Percentiles rank a stretch among this genome's conserved stretches.
Evolutionary conservation across 2,329 filamentous ascomycete genomes (phyloP).

Genomic region (Zymoseptoria brevis): DNA sequence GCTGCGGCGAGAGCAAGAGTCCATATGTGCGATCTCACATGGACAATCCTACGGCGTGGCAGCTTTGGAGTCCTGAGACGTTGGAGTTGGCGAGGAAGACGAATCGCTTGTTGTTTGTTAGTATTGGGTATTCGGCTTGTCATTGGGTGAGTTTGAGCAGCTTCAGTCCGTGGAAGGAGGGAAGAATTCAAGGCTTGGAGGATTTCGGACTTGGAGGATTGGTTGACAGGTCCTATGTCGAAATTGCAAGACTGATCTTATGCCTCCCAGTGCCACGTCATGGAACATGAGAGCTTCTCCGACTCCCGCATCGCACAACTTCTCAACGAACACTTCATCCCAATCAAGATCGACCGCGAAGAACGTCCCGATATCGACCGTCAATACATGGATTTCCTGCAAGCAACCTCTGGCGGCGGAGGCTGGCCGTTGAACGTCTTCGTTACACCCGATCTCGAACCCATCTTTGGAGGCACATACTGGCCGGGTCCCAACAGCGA

Average conservation of each 20-base stretch:
- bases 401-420: conserved; percentile 80
- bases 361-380: conserved; percentile 89
- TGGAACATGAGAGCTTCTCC: conserved; percentile 85
- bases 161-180: background rate
- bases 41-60: conserved; percentile 83
- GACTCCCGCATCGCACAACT: conserved; percentile 71
- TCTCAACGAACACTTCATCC: conserved; percentile 81
- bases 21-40: conserved; percentile 67
- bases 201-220: too few relatives aligned
- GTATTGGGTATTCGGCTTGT: conserved; percentile 90
- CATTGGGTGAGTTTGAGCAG: conserved; percentile 52
- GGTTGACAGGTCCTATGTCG: too few relatives aligned
- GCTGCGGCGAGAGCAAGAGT: conserved; percentile 53
- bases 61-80: conserved; percentile 72
- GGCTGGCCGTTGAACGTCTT: conserved; percentile 98
- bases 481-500: conserved; percentile 73
- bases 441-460: conserved; percentile 82
- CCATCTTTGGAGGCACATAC: conserved; percentile 93
- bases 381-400: conserved; percentile 97
- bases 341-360: conserved; percentile 87
- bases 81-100: conserved; percentile 68
- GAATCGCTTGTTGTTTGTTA: conserved; percentile 85
- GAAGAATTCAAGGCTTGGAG: too few relatives aligned
- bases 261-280: conserved; percentile 56
- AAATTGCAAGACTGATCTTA: background rate